A percentile compares a stretch with the other conserved stretches of the same genome.
These are phyloP conservation scores for Euphorbia lathyris DNA, from an alignment of 345 rosid species.

Conservation along the genomic window DNA sequence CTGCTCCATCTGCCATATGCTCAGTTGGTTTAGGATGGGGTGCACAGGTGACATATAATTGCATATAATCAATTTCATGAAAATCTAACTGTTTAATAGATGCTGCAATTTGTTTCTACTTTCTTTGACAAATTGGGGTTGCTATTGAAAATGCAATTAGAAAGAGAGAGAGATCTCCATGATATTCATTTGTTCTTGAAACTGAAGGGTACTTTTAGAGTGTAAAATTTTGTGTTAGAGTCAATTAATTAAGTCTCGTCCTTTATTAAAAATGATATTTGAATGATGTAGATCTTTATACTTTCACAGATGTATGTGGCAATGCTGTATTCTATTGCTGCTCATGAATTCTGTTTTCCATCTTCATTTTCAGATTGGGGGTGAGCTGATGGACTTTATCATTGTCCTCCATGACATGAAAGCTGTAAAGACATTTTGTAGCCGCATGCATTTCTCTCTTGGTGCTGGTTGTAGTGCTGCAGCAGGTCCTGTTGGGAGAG, in stretches of 20 bases:
- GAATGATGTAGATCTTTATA: background rate
- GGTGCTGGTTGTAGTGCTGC: slow-evolving; percentile 99
- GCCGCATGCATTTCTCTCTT: slow-evolving; percentile 91
- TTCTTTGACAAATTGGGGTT: background rate
- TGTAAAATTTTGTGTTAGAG: background rate
- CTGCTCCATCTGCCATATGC: slow-evolving; percentile 87
- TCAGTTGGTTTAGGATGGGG: slow-evolving; percentile 97
- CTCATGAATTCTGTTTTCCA: slow-evolving; percentile 1
- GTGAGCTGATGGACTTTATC: slow-evolving; percentile 94
- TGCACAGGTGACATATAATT: slow-evolving; percentile 67
- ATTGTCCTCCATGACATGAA: slow-evolving; percentile 82
- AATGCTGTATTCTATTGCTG: background rate
- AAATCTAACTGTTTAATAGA: background rate
- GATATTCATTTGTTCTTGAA: background rate
- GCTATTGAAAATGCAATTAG: background rate
- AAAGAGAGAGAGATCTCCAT: background rate
- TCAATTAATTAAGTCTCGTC: background rate
- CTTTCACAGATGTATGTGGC: background rate
- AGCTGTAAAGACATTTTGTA: slow-evolving; percentile 95
- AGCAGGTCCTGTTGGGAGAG: slow-evolving; percentile 97
- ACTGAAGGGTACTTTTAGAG: background rate
- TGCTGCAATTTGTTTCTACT: background rate
- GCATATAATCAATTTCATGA: background rate
- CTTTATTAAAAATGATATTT: background rate
- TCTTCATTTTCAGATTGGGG: slow-evolving; percentile 58